Base-by-base conservation (phyloP, 2,329 filamentous ascomycete species). In the Nothomitra cinnamomea region DNA sequence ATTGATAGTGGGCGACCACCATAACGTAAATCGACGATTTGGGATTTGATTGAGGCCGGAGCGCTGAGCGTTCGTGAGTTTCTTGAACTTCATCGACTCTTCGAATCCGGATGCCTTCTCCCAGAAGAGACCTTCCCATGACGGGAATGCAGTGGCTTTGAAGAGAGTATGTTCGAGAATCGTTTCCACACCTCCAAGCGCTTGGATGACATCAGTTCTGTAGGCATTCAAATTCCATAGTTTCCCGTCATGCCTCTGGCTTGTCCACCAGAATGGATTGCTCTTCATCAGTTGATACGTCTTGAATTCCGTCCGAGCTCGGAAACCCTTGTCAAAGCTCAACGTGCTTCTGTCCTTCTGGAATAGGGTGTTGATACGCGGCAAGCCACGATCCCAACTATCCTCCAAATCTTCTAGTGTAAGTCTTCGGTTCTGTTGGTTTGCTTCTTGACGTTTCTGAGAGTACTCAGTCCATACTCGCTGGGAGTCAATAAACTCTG, bases 201-300 rank as follows among this genome's bases (percentile, higher is more conserved):
- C 89, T 66, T 96, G 92, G 55, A 98, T 98, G 8, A 95, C 88
- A 70, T 98, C 92, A 5, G 92, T 95, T 57, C 92, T 76, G 69
- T 96, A 95, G 1, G 87, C 86, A 59, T 96, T 96, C 53, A 98
- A 68, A 58, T 95, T 95, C 92, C 92, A 98, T 3, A 98, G 69
- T 64, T 96, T 96, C 64, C 92, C 92, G 62, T 98, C 92, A 63
- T 98, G 94, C 40, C 92, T 77, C 67, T 96, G 90, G 62, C 86
- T 94, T 2, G 92, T 98, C 92, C 92, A 98, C 88, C 89, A 95
- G 75, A 96, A 96, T 0, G 92, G 92, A 65, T 96, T 95, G 69
- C 85, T 94, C 79, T 94, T 95, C 90, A 98, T 96, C 56, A 96
- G 75, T 67, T 96, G 90, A 65, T 96, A 98, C 28, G 92, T 82